These are phyloP conservation scores for Lentinula raphanica DNA, from an alignment of 768 basidiomycete species.

Conservation along the genomic window DNA sequence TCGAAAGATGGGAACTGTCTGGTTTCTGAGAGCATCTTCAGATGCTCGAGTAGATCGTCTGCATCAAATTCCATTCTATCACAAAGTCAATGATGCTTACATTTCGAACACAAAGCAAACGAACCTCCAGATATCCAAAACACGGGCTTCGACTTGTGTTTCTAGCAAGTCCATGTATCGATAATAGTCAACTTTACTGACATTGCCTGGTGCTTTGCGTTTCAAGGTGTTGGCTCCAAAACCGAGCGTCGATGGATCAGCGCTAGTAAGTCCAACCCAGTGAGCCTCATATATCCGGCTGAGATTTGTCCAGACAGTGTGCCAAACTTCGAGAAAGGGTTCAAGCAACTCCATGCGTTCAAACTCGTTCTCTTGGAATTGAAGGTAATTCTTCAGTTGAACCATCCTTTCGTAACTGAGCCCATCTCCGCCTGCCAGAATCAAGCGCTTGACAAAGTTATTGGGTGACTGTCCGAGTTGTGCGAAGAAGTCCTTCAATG, in stretches of 20 bases:
- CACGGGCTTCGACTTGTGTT: constrained; percentile 8
- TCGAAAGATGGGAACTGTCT: not conserved
- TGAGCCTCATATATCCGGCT: constrained; percentile 12
- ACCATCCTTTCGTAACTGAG: constrained; percentile 21
- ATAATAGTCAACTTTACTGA: constrained; percentile 15
- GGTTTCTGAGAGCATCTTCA: not conserved
- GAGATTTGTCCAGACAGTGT: constrained; percentile 16
- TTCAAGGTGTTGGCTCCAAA: constrained; percentile 8
- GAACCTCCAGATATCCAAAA: constrained; percentile 19
- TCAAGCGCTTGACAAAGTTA: constrained; percentile 14
- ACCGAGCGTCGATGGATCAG: constrained; percentile 14
- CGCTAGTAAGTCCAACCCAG: not conserved
- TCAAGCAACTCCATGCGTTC: constrained; percentile 11
- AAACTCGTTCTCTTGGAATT: constrained; percentile 12
- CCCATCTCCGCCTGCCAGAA: constrained; percentile 31
- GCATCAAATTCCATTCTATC: not conserved
- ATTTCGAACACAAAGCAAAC: not conserved
- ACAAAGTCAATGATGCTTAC: not conserved
- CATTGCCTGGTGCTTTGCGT: constrained; percentile 8
- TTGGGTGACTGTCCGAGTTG: constrained; percentile 25
- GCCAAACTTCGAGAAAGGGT: constrained; percentile 13
- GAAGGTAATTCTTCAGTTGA: constrained; percentile 9
- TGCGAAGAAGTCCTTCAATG: constrained; percentile 25
- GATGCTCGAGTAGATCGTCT: not conserved
- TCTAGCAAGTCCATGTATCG: constrained; percentile 6